A percentile compares a stretch with the other conserved stretches of the same genome.
These are phyloP conservation scores for Naematelia encephala DNA, from an alignment of 768 basidiomycete genomes.

Conservation along the genomic window DNA sequence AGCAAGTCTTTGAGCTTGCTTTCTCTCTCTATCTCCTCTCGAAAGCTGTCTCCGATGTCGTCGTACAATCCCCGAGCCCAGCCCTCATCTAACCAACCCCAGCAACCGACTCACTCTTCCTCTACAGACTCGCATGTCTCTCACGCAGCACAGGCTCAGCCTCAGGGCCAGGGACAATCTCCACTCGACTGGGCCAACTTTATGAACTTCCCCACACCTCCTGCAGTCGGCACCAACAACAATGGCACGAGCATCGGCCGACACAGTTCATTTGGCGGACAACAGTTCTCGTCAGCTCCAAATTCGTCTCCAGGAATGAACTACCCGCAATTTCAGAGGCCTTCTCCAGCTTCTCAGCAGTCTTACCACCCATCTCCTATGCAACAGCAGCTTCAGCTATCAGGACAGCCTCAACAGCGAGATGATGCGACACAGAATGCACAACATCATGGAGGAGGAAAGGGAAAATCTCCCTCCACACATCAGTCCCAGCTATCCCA, in stretches of 20 bases:
- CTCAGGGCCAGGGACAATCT: conserved; percentile 11
- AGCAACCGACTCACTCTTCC: not conserved
- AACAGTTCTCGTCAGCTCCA: not conserved
- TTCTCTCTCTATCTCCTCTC: no score
- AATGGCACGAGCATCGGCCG: not conserved
- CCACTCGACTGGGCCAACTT: conserved; percentile 41
- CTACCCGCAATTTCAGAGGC: not conserved
- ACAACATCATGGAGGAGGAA: not conserved
- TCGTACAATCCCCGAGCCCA: not conserved
- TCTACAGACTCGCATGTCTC: not conserved
- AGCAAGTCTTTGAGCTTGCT: no score
- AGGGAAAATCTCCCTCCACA: not conserved
- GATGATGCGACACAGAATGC: not conserved
- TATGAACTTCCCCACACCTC: conserved; percentile 41
- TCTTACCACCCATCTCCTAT: not conserved
- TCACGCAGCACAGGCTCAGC: not conserved
- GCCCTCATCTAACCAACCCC: not conserved
- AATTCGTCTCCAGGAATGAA: not conserved
- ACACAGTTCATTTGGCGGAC: not conserved
- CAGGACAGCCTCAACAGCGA: not conserved
- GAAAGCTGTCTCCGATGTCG: no score
- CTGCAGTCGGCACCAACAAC: conserved; percentile 12
- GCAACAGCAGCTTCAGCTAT: conserved; percentile 7
- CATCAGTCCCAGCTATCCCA: conserved; percentile 6
- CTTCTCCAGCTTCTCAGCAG: conserved; percentile 2